Conservation (phyloP, 1,284 basidiomycete species). For the Limonomyces culmigenus region DNA sequence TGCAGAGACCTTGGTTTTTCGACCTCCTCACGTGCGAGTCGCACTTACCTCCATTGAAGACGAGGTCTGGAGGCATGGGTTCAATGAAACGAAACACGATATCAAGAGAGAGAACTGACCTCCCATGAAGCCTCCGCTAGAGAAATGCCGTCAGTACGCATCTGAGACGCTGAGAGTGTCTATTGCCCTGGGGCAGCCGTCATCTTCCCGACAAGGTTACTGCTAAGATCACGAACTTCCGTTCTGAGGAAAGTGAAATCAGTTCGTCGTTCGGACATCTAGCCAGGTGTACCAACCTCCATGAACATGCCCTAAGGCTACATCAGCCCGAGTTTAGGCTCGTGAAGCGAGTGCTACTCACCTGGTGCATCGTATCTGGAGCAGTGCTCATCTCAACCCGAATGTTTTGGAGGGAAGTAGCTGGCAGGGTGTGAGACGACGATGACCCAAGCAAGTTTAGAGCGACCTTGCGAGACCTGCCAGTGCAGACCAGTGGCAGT, state of each 20-base stretch:
- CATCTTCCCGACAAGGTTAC: too few species aligned
- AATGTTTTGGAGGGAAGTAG: conserved; percentile 49
- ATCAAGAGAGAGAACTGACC: conserved; percentile 14
- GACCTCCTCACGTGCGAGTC: too few species aligned
- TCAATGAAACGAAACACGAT: background rate
- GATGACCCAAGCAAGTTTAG: too few species aligned
- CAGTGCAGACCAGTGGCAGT: conserved; percentile 53
- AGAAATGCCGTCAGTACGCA: conserved; percentile 67
- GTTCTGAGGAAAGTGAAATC: too few species aligned
- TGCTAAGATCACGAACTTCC: too few species aligned
- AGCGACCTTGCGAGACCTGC: conserved; percentile 50
- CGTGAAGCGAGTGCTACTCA: conserved; percentile 3
- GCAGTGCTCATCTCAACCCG: conserved; percentile 42
- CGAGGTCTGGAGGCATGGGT: conserved; percentile 24
- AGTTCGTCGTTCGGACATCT: too few species aligned
- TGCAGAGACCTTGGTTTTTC: too few species aligned
- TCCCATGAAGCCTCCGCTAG: conserved; percentile 60
- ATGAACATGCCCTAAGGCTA: conserved; percentile 51
- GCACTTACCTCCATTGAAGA: conserved; percentile 41
- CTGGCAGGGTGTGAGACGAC: conserved; percentile 9
- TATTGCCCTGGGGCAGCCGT: background rate
- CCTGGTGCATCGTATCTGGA: conserved; percentile 40
- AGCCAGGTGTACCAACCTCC: too few species aligned
- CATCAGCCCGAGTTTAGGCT: too few species aligned
- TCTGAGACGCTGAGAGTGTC: conserved; percentile 8